phyloP scores from a whole-genome alignment of 805 yeast genomes.

The Isabelozyma heimii region DNA sequence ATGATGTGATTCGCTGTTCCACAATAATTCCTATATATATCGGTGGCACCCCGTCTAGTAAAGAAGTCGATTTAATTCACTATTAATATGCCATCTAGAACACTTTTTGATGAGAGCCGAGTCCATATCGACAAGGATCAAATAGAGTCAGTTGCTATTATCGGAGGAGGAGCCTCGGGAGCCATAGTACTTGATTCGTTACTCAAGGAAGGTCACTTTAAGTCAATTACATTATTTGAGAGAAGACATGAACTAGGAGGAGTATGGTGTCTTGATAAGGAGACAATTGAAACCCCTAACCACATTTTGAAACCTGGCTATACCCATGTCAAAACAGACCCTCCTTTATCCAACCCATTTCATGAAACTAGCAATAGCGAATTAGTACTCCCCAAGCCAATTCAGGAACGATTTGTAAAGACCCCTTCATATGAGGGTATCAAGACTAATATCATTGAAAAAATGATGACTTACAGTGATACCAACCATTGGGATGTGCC shows the following conservation, averaged over 20 bases:
- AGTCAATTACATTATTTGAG: slow-evolving; percentile 36
- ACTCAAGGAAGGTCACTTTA: slow-evolving; percentile 28
- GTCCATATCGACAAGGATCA: slow-evolving; percentile 5
- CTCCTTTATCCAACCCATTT: slow-evolving; percentile 27
- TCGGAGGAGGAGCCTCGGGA: slow-evolving; percentile 52
- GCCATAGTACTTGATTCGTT: slow-evolving; percentile 39
- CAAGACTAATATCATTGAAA: slow-evolving; percentile 43
- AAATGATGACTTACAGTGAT: slow-evolving; percentile 46
- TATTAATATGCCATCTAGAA: background rate
- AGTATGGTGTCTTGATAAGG: slow-evolving; percentile 37
- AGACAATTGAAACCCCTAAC: slow-evolving; percentile 15
- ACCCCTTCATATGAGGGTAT: slow-evolving; percentile 26
- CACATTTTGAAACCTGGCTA: slow-evolving; percentile 19
- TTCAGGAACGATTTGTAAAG: slow-evolving; percentile 26
- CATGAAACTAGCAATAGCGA: background rate
- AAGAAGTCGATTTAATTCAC: no score
- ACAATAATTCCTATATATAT: background rate
- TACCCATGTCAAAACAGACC: slow-evolving; percentile 19
- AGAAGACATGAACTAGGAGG: slow-evolving; percentile 40
- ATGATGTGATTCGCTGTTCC: background rate
- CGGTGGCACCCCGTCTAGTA: background rate
- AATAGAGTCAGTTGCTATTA: slow-evolving; percentile 35
- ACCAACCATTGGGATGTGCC: slow-evolving; percentile 31
- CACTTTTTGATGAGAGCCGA: slow-evolving; percentile 2
- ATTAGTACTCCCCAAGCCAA: slow-evolving; percentile 6